Base-by-base conservation (phyloP, 257 asterid genomes). In the Jasminum sambac region DNA sequence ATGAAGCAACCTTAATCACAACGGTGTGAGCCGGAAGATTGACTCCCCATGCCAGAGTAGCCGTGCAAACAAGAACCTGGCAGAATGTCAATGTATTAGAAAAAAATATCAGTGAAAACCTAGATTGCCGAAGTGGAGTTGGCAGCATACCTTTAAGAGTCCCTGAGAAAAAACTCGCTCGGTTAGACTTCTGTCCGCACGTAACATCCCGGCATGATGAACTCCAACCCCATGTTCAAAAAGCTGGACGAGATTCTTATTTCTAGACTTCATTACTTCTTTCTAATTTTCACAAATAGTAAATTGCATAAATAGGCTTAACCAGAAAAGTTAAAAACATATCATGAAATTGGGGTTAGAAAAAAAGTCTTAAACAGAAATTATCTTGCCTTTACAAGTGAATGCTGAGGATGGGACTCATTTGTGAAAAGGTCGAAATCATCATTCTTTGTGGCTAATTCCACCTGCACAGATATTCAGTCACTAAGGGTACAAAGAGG, bases 1-100 rank as follows among this genome's bases (percentile, higher is more conserved):
- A 19, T 41, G 41, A 68, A 82, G 88, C 84, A 73, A 94, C 99
- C 99, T 94, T 94, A 77, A 94, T 94, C 85, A 94, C 99, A 80
- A 94, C 99, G 61, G 98, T 94, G 78, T 94, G 99, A 84, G 99
- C 99, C 66, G 99, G 99, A 76, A 94, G 87, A 87, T 94, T 94
- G 63, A 94, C 99, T 79, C 99, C 99, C 99, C 99, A 94, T 19
- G 99, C 99, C 84, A 94, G 83, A 71, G 99, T 94, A 70, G 99
- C 99, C 38, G 99, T 94, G 88, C 99, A 94, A 55, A 94, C 96
- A 69, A 94, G 97, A 50, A 94, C 97, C 99, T 94, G 83, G 48
- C 62, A 79, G 73, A 71, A 59, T 4, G 78, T 50, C 68, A 69
- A 11, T 52, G 36, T 24, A 63, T 26, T 70, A 74, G 79, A 70